Percentiles rank a stretch among this genome's conserved stretches.
These are phyloP conservation scores for Aquanectria penicillioides DNA, from an alignment of 2,329 filamentous ascomycete species.

Conservation along the genomic window DNA sequence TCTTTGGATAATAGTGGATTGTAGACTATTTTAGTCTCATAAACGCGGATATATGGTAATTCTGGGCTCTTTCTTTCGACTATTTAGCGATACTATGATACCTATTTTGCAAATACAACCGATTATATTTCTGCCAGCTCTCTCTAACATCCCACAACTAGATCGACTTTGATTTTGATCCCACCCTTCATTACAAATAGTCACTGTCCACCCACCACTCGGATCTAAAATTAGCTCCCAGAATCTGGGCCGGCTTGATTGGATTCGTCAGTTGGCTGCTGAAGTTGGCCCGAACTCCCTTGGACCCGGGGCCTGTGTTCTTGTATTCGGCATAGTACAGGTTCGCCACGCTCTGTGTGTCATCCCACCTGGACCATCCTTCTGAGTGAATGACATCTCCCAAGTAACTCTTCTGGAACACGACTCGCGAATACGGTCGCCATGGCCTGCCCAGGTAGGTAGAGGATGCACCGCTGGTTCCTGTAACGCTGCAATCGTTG, in stretches of 20 bases:
- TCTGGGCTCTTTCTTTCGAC: not conserved
- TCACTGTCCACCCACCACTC: slow-evolving; percentile 1
- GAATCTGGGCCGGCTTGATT: not conserved
- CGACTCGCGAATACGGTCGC: not conserved
- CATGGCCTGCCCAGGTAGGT: slow-evolving; percentile 5
- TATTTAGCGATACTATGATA: not conserved
- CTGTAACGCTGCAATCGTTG: not conserved
- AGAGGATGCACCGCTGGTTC: not conserved
- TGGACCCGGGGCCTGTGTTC: not conserved
- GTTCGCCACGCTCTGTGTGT: not conserved
- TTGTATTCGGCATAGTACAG: not conserved
- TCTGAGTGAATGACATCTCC: not conserved
- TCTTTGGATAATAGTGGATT: slow-evolving; percentile 30
- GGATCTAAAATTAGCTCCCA: not conserved
- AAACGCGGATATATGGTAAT: no score
- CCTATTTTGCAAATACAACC: no score
- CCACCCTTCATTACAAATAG: not conserved
- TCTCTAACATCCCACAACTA: not conserved
- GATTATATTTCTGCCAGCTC: not conserved
- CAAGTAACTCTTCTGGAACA: not conserved
- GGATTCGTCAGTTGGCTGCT: not conserved
- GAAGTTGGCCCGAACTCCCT: not conserved
- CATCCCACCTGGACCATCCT: not conserved
- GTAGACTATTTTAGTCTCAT: no score
- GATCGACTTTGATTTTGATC: no score